Evolutionary conservation across 2,329 filamentous ascomycete species (phyloP), one percentile per base, ranked within the genome.

Genomic region (Epichloe sp.): DNA sequence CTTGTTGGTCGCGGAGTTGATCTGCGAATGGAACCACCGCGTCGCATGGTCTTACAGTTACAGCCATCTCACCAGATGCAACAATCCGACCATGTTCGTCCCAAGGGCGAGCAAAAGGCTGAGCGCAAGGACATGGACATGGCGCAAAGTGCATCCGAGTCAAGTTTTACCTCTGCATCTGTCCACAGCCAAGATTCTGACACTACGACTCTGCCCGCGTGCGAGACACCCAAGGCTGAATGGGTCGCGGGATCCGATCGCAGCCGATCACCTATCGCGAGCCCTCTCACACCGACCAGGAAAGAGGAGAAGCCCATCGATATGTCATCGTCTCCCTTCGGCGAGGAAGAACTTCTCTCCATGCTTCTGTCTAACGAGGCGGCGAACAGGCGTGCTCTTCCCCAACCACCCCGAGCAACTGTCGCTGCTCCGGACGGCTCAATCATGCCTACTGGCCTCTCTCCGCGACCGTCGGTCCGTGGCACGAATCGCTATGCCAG

Each of bases 311-410:
- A 42, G 34, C 48, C 38, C 5, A 51, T 52, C 15, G 57, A 57
- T 7, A 50, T 59, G 34, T 58, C 61, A 6, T 65, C 65, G 0
- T 63, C 64, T 35, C 61, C 65, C 1, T 66, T 62, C 41, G 62
- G 62, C 44, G 66, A 68, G 47, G 55, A 60, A 4, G 65, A 69
- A 5, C 60, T 69, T 47, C 35, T 68, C 21, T 59, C 60, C 2
- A 54, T 68, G 17, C 53, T 68, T 6, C 52, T 66, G 38, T 56
- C 59, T 0, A 58, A 52, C 35, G 51, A 58, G 2, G 49, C 51
- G 3, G 49, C 51, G 3, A 55, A 57, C 10, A 56, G 36, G 37
- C 58, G 65, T 34, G 55, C 57, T 14, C 57, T 68, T 17, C 65
- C 67, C 3, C 50, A 57, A 2, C 63, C 61, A 3, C 66, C 67